Evolutionary conservation across 495 filamentous ascomycete species (phyloP), one percentile per base, ranked within the genome.

Genomic region (Hypomontagnella submonticulosa): DNA sequence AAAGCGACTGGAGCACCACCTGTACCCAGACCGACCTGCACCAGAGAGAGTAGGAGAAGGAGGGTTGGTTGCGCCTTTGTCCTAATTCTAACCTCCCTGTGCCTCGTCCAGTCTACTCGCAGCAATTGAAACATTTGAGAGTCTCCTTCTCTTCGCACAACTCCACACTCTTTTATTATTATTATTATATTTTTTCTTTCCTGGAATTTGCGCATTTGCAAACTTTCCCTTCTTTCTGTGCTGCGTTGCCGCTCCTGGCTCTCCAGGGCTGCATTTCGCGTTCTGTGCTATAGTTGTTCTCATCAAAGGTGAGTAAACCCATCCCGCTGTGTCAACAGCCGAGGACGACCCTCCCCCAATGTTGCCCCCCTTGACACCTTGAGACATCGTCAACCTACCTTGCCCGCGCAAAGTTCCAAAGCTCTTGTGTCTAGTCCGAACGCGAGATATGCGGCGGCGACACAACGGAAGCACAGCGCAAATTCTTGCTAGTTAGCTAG

Each of bases 211-310:
- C 65, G 58, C 23, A 55, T 50, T 69, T 64, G 54, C 60, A 63
- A 62, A 60, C 34, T 10, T 20, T 41, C 43, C 43, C 42, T 44
- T 57, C 32, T 53, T 57, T 63, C 15, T 59, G 37, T 69, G 42
- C 66, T 69, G 60, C 66, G 68, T 71, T 71, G 71, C 49, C 71
- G 68, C 73, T 63, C 75, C 75, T 78, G 76, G 75, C 73, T 75
- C 71, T 74, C 75, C 75, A 73, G 73, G 76, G 70, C 71, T 61
- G 75, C 66, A 48, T 69, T 73, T 60, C 61, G 66, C 66, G 69
- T 71, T 66, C 18, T 76, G 71, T 74, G 65, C 56, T 73, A 67
- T 76, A 71, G 36, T 66, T 73, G 67, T 75, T 71, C 57, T 70
- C 70, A 63, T 76, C 65, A 64, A 66, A 67, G 70, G 71, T 76